A percentile compares a stretch with the other conserved stretches of the same genome.
Evolutionary conservation across 805 yeast species (phyloP).

Genomic region (Zygoascus biomembranicola): DNA sequence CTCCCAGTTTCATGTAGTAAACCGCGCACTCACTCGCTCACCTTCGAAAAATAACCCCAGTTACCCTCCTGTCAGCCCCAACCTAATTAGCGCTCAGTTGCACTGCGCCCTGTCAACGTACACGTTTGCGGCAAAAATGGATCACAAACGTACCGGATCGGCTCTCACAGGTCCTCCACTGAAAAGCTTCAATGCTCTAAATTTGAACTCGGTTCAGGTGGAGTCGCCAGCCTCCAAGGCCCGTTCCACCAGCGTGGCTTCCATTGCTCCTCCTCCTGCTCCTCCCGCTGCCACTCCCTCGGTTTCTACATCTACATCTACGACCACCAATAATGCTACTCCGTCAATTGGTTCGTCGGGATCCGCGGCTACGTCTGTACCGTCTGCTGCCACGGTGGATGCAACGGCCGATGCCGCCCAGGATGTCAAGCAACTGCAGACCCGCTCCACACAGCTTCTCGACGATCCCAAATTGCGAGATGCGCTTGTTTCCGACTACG

Average conservation of each 20-base stretch:
- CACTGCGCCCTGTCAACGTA: no score
- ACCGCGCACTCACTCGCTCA: background rate
- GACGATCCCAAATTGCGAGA: slow-evolving; percentile 29
- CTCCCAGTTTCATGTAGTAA: background rate
- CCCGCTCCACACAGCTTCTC: slow-evolving; percentile 19
- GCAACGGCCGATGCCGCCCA: background rate
- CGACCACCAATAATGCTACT: background rate
- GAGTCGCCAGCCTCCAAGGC: background rate
- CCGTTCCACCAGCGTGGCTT: background rate
- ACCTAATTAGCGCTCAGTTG: no score
- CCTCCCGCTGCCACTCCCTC: background rate
- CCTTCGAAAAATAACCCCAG: background rate
- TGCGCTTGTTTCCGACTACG: slow-evolving; percentile 35
- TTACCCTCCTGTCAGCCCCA: background rate
- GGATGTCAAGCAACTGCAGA: background rate
- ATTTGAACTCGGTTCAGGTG: background rate
- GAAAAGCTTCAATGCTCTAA: background rate
- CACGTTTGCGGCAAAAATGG: background rate
- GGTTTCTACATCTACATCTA: background rate
- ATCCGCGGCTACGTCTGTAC: background rate
- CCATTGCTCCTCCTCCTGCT: background rate
- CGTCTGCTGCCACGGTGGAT: background rate
- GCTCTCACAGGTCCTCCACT: slow-evolving; percentile 6
- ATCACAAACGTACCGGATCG: slow-evolving; percentile 1
- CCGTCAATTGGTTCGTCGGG: background rate